Evolutionary conservation across 345 rosid genomes (phyloP).

Genomic region (Populus davidiana): DNA sequence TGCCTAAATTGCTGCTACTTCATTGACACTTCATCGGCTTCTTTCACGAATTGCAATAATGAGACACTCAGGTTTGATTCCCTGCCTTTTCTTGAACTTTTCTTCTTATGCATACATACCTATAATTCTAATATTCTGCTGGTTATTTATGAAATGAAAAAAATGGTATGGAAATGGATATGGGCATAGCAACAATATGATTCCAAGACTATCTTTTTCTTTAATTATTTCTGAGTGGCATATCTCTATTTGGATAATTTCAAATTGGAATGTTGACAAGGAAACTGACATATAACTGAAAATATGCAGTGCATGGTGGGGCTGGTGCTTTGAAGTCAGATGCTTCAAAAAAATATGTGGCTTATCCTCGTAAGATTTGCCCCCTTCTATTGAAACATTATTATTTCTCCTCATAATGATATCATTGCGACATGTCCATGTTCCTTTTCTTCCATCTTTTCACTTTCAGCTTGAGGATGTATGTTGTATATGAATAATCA

Average conservation of each 20-base stretch:
- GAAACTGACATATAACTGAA: neutral
- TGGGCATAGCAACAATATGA: neutral
- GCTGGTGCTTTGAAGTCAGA: neutral
- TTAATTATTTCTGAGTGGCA: neutral
- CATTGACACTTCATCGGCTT: slow-evolving; percentile 18
- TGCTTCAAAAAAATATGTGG: neutral
- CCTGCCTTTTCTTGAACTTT: slow-evolving; percentile 5
- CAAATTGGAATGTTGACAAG: neutral
- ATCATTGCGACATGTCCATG: neutral
- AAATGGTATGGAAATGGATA: neutral
- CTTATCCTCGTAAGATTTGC: neutral
- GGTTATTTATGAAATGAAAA: neutral
- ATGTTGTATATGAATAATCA: neutral
- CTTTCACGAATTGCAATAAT: neutral
- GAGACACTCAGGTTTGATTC: slow-evolving; percentile 38
- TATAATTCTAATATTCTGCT: neutral
- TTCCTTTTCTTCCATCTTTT: neutral
- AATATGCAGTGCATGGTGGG: neutral
- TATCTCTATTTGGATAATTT: neutral
- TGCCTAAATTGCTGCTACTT: slow-evolving; percentile 15
- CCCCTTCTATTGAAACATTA: neutral
- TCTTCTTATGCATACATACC: neutral
- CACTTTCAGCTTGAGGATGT: neutral
- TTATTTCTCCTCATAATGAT: neutral
- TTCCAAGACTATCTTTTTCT: neutral